Evolutionary conservation across 2,329 filamentous ascomycete species (phyloP).

Genomic region (Xylariaceae sp.): DNA sequence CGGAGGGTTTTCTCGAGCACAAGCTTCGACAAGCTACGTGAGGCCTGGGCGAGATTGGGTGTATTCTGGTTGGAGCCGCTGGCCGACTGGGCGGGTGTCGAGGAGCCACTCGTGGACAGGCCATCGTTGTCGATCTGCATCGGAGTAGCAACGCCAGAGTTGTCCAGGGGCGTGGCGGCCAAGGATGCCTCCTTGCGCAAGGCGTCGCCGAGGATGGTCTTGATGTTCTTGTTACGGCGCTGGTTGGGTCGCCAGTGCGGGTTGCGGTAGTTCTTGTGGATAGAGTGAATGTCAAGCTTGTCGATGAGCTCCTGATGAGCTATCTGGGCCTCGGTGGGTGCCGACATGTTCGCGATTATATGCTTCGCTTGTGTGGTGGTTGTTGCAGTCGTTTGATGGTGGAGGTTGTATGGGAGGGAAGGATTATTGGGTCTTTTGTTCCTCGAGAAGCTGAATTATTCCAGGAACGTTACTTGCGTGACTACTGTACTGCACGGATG

Average conservation of each 20-base stretch:
- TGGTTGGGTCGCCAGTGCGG: slow-evolving; percentile 85
- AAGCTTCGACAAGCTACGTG: slow-evolving; percentile 78
- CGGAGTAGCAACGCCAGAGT: slow-evolving; percentile 72
- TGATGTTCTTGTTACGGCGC: slow-evolving; percentile 98
- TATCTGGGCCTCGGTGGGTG: slow-evolving; percentile 68
- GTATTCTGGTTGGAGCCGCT: slow-evolving; percentile 33
- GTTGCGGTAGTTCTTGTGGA: slow-evolving; percentile 87
- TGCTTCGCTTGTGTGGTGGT: no score
- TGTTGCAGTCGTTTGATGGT: neutral
- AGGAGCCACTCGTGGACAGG: slow-evolving; percentile 54
- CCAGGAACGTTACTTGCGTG: no score
- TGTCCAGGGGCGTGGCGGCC: slow-evolving; percentile 70
- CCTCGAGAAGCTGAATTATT: no score
- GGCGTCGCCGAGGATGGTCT: slow-evolving; percentile 88
- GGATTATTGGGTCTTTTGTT: no score
- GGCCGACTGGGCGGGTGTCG: slow-evolving; percentile 47
- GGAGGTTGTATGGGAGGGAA: neutral
- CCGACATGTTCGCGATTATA: slow-evolving; percentile 44
- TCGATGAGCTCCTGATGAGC: slow-evolving; percentile 85
- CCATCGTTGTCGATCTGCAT: slow-evolving; percentile 42
- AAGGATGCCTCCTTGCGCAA: slow-evolving; percentile 86
- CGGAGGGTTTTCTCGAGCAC: slow-evolving; percentile 79
- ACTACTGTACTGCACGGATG: no score
- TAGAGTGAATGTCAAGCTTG: slow-evolving; percentile 82
- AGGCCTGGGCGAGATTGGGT: slow-evolving; percentile 82